Conservation (phyloP, 1,139 yeast species). For the Blastobotrys apis region DNA sequence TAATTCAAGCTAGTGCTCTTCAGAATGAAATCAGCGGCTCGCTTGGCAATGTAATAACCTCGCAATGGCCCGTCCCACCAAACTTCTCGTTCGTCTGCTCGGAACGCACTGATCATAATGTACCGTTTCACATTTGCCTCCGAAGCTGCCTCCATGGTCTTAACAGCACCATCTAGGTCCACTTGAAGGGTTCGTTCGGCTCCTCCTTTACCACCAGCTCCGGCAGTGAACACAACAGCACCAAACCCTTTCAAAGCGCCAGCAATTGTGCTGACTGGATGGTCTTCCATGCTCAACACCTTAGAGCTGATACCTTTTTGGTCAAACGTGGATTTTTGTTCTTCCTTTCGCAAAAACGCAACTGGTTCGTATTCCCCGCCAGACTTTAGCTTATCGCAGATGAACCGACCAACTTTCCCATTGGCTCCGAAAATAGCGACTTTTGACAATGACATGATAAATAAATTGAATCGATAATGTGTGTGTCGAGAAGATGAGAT, state of each 20-base stretch:
- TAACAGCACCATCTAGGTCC: conserved; percentile 61
- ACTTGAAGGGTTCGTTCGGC: conserved; percentile 46
- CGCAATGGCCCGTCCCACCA: conserved; percentile 36
- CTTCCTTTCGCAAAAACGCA: conserved; percentile 49
- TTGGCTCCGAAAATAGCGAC: conserved; percentile 58
- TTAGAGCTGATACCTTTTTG: conserved; percentile 39
- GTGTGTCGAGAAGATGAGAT: too few species aligned
- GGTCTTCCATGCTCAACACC: conserved; percentile 40
- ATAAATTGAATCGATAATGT: too few species aligned
- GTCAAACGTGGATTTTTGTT: conserved; percentile 42
- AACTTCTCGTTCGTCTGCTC: conserved; percentile 47
- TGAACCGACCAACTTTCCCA: conserved; percentile 52
- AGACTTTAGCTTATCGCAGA: conserved; percentile 34
- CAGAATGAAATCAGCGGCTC: conserved; percentile 52
- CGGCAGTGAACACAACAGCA: conserved; percentile 60
- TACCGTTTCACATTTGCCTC: conserved; percentile 46
- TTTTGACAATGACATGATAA: background rate
- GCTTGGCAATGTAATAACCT: conserved; percentile 50
- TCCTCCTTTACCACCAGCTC: conserved; percentile 55
- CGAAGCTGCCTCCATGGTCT: conserved; percentile 53
- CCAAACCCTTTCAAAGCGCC: conserved; percentile 44
- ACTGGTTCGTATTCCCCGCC: conserved; percentile 39
- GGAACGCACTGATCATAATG: conserved; percentile 53
- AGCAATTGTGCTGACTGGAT: conserved; percentile 38
- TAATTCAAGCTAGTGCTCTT: conserved; percentile 41